These are phyloP conservation scores for Neurospora africana DNA, from an alignment of 495 filamentous ascomycete genomes.

Conservation along the genomic window DNA sequence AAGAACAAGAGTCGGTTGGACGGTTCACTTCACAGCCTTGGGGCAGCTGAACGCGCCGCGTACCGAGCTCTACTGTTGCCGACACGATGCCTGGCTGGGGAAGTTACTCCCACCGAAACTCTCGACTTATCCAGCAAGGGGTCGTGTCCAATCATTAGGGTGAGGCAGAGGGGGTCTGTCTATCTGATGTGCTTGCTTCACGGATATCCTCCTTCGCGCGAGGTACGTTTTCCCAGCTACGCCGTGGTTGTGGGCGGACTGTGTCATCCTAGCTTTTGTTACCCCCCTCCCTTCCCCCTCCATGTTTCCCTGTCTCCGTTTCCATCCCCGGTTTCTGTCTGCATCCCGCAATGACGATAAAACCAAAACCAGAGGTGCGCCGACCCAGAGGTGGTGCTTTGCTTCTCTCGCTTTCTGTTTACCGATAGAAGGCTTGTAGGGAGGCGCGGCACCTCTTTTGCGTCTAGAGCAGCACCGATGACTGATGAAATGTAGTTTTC, in stretches of 20 bases:
- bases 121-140: not conserved
- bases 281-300: not conserved
- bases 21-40: not conserved
- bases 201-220: not conserved
- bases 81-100: not conserved
- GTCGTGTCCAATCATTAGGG: not conserved
- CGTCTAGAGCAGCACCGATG: conserved; percentile 25
- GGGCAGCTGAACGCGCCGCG: not conserved
- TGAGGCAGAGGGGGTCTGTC: not conserved
- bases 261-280: not conserved
- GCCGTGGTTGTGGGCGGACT: not conserved
- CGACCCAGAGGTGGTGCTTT: not conserved
- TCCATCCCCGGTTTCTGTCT: not conserved
- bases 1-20: not conserved
- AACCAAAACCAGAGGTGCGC: conserved; percentile 7
- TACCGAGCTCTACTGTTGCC: not conserved
- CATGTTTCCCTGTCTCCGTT: not conserved
- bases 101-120: not conserved
- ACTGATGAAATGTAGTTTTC: conserved; percentile 42
- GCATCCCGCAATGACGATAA: conserved; percentile 16
- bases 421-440: not conserved
- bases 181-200: not conserved
- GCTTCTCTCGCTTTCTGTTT: not conserved
- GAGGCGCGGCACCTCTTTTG: not conserved
- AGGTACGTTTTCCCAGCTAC: not conserved